phyloP scores from a whole-genome alignment of 1,284 basidiomycete species.

The Fomitopsis pinicola region DNA sequence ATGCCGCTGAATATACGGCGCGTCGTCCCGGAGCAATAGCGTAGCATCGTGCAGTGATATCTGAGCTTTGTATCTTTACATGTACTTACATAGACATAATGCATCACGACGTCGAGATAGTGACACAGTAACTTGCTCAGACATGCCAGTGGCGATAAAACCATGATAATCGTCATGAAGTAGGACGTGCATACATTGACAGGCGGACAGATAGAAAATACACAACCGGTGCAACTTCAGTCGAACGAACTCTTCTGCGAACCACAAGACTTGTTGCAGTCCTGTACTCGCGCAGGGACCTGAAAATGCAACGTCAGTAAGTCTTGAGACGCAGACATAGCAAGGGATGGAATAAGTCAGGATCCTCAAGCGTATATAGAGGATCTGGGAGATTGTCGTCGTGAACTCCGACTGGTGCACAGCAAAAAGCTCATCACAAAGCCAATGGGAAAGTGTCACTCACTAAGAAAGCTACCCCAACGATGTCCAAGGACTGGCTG shows the following conservation, averaged over 20 bases:
- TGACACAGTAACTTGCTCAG: too few relatives aligned
- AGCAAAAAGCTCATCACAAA: slow-evolving; percentile 27
- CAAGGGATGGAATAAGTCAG: slow-evolving; percentile 13
- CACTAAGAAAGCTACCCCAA: neutral
- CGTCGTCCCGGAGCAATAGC: slow-evolving; percentile 4
- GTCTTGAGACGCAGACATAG: neutral
- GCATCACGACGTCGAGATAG: neutral
- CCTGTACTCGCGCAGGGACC: too few relatives aligned
- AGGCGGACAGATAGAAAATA: neutral
- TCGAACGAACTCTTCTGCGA: too few relatives aligned
- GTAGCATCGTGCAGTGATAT: neutral
- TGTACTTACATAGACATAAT: neutral
- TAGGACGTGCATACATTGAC: neutral
- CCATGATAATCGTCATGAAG: too few relatives aligned
- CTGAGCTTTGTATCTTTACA: neutral
- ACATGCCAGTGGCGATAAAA: neutral
- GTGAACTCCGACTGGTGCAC: slow-evolving; percentile 28
- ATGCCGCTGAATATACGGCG: slow-evolving; percentile 48
- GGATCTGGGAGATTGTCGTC: slow-evolving; percentile 25
- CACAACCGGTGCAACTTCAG: too few relatives aligned
- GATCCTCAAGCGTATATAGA: slow-evolving; percentile 27
- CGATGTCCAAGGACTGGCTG: neutral
- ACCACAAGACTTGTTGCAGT: too few relatives aligned
- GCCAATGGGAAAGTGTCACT: neutral
- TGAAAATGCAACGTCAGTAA: neutral